Evolutionary conservation across 176 grass and related monocot genomes (phyloP).

Genomic region (Oryza meridionalis): DNA sequence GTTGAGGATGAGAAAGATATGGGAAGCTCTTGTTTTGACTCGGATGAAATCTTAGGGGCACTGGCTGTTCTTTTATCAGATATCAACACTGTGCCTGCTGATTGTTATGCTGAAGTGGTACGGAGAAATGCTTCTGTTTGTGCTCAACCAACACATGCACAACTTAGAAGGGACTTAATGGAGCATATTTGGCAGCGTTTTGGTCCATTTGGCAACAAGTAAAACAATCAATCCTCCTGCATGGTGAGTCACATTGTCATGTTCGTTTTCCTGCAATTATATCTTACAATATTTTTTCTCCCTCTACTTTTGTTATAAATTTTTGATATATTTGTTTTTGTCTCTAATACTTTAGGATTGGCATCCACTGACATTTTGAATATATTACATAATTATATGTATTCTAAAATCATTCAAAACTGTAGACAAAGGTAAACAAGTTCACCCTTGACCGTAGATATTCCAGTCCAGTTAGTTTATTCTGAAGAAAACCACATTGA

Average conservation of each 20-base stretch:
- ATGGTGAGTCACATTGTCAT: not conserved
- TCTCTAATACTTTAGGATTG: not conserved
- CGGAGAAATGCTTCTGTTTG: constrained; percentile 21
- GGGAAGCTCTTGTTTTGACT: constrained; percentile 45
- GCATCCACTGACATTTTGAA: not conserved
- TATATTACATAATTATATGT: not conserved
- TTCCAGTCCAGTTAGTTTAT: not conserved
- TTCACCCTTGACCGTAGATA: not conserved
- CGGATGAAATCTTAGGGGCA: not conserved
- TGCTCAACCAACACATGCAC: constrained; percentile 31
- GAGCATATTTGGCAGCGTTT: constrained; percentile 46
- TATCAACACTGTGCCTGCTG: constrained; percentile 12
- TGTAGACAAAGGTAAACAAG: constrained; percentile 4
- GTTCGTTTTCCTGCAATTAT: not conserved
- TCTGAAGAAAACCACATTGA: not conserved
- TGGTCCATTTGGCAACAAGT: constrained; percentile 43
- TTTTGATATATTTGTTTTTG: not conserved
- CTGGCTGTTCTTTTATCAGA: constrained; percentile 22
- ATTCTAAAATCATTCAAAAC: not conserved
- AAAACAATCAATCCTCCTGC: not conserved
- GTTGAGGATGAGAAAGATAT: constrained; percentile 50
- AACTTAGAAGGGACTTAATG: constrained; percentile 32
- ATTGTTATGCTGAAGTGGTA: constrained; percentile 29
- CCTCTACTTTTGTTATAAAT: not conserved
- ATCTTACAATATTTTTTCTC: not conserved